These are phyloP conservation scores for Microcyclosporella mali DNA, from an alignment of 2,329 filamentous ascomycete species.

Conservation along the genomic window DNA sequence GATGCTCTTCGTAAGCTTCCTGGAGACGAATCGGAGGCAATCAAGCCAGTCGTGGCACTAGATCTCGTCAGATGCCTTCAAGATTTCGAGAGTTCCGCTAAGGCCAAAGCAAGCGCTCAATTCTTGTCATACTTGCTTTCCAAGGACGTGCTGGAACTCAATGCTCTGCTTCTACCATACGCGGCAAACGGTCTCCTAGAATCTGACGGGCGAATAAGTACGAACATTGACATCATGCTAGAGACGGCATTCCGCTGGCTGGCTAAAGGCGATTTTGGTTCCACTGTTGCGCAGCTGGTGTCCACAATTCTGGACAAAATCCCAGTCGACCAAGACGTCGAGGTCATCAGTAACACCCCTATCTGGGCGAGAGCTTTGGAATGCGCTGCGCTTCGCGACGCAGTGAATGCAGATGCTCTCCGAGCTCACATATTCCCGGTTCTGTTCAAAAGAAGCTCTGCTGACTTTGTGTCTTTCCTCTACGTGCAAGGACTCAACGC, in stretches of 20 bases:
- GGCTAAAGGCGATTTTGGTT: conserved; percentile 32
- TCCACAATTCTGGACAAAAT: conserved; percentile 28
- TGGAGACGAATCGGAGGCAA: not conserved
- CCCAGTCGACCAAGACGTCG: not conserved
- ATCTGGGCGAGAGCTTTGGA: conserved; percentile 23
- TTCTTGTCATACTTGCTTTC: conserved; percentile 14
- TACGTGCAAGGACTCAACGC: conserved; percentile 34
- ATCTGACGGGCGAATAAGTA: not conserved
- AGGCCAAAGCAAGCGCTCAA: conserved; percentile 17
- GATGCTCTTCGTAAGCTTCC: conserved; percentile 29
- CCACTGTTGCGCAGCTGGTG: conserved; percentile 27
- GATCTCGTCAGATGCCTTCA: conserved; percentile 22
- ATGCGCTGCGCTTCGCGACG: conserved; percentile 4
- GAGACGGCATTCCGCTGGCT: conserved; percentile 24
- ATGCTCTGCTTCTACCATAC: conserved; percentile 3
- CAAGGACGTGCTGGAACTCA: conserved; percentile 14
- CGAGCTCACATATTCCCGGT: conserved; percentile 44
- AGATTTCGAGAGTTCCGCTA: conserved; percentile 11
- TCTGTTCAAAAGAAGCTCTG: conserved; percentile 38
- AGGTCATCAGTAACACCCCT: not conserved
- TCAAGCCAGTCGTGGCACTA: conserved; percentile 13
- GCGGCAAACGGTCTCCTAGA: not conserved
- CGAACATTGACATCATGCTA: conserved; percentile 4
- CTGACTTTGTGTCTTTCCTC: conserved; percentile 38
- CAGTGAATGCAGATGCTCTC: conserved; percentile 29